Evolutionary conservation across 345 rosid genomes (phyloP).

Genomic region (Salix viminalis): DNA sequence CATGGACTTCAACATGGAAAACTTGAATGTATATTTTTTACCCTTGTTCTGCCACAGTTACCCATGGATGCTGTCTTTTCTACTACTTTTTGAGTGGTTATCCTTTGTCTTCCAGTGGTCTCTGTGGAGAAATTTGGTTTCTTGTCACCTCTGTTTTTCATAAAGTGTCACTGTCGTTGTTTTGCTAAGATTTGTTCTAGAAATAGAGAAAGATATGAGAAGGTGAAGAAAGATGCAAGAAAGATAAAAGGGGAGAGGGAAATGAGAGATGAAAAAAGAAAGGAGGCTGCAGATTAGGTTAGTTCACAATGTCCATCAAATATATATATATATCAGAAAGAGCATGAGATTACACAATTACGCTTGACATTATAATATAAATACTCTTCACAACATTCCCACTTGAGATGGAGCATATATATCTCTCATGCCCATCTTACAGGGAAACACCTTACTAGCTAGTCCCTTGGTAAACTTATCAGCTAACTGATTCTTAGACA

Average conservation of each 20-base stretch:
- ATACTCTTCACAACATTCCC: not conserved
- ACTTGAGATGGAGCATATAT: not conserved
- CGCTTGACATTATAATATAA: not conserved
- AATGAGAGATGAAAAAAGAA: not conserved
- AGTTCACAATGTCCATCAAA: not conserved
- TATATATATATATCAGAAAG: not conserved
- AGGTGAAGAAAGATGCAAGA: not conserved
- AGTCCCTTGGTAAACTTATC: not conserved
- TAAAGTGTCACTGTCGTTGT: not conserved
- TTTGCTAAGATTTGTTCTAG: not conserved
- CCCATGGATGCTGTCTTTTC: not conserved
- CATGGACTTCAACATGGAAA: not conserved
- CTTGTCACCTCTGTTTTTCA: not conserved
- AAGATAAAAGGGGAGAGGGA: too few relatives aligned
- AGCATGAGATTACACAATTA: not conserved
- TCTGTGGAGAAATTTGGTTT: not conserved
- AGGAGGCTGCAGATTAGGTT: not conserved
- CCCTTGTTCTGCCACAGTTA: not conserved
- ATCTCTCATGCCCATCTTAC: not conserved
- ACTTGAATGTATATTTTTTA: not conserved
- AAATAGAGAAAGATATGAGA: not conserved
- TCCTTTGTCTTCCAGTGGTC: not conserved
- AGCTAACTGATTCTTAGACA: not conserved
- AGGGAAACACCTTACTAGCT: not conserved
- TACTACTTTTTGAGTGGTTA: not conserved